Evolutionary conservation across 306 rosid genomes (phyloP).

Genomic region (Senna siamea): DNA sequence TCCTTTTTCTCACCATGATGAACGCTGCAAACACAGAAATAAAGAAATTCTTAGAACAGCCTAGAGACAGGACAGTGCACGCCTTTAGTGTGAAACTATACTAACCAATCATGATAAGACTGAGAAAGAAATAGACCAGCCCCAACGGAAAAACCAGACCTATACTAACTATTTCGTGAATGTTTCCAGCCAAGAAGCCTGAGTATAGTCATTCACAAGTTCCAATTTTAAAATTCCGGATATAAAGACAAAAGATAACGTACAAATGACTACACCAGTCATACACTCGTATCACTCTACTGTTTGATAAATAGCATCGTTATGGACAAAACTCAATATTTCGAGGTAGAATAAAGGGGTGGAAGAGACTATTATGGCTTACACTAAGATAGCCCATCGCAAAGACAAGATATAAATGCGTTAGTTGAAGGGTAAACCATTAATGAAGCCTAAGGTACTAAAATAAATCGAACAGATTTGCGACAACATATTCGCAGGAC

Average conservation of each 20-base stretch:
- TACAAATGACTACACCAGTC: no score
- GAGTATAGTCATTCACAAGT: not conserved
- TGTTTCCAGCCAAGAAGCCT: not conserved
- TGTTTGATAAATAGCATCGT: not conserved
- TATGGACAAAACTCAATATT: not conserved
- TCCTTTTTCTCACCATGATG: conserved; percentile 76
- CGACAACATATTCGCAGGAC: not conserved
- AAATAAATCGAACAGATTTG: not conserved
- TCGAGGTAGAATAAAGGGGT: not conserved
- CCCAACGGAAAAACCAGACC: not conserved
- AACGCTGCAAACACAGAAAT: conserved; percentile 38
- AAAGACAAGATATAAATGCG: not conserved
- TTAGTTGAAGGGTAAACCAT: not conserved
- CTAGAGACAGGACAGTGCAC: not conserved
- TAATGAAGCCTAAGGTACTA: not conserved
- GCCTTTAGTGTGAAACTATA: not conserved
- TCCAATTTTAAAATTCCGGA: not conserved
- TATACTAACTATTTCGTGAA: not conserved
- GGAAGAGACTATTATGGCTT: not conserved
- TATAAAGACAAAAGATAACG: not conserved
- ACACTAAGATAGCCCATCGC: not conserved
- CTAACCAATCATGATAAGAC: not conserved
- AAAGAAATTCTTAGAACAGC: conserved; percentile 11
- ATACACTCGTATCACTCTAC: not conserved
- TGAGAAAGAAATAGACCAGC: not conserved